Conservation (phyloP, 352 stramenopile species). For the Globisporangium mamillatum region DNA sequence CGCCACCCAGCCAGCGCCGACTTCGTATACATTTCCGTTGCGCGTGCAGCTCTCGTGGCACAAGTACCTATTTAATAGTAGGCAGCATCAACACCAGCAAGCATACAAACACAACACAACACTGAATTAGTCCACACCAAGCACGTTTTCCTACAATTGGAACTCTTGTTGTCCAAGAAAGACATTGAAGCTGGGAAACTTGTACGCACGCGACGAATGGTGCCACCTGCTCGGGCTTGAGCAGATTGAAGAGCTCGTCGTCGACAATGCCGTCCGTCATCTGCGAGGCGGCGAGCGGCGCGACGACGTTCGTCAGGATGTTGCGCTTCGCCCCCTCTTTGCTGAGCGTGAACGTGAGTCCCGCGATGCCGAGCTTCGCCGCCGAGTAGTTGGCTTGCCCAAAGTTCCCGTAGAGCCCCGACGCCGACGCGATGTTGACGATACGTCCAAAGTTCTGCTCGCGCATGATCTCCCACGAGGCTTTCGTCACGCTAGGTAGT, state of each 20-base stretch:
- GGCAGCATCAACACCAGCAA: not conserved
- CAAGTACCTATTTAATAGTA: constrained; percentile 45
- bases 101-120: not conserved
- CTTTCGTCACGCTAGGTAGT: constrained; percentile 56
- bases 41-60: constrained; percentile 76
- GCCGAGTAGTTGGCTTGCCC: constrained; percentile 88
- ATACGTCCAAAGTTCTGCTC: constrained; percentile 83
- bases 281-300: constrained; percentile 74
- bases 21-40: constrained; percentile 78
- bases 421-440: constrained; percentile 79
- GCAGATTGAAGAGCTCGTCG: constrained; percentile 52
- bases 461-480: constrained; percentile 73
- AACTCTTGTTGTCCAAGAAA: not conserved
- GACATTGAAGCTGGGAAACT: not conserved
- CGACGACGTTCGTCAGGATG: constrained; percentile 79
- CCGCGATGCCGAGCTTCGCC: constrained; percentile 91
- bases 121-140: not conserved
- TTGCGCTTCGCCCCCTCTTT: constrained; percentile 79
- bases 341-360: constrained; percentile 88
- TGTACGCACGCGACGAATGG: constrained; percentile 55
- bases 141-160: not conserved
- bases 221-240: constrained; percentile 76
- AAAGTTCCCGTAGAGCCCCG: constrained; percentile 88
- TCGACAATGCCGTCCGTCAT: constrained; percentile 84
- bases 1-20: constrained; percentile 77